Conservation (phyloP, 208 protist species). For the Leptomonas pyrrhocoris region DNA sequence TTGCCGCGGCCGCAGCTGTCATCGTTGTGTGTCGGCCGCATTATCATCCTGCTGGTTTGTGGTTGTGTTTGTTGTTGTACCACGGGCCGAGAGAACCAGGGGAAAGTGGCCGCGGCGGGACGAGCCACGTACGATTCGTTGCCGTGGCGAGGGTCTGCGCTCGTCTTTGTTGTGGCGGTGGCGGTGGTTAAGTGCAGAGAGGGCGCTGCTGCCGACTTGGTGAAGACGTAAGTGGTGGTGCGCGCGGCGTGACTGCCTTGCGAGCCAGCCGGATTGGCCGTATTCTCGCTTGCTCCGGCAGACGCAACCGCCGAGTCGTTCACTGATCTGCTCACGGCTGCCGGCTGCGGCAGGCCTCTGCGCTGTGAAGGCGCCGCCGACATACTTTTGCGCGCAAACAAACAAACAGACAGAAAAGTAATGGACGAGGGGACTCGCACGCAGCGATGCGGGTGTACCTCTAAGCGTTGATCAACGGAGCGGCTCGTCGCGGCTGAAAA, state of each 20-base stretch:
- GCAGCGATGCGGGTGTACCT: neutral
- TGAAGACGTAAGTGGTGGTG: slow-evolving; percentile 1
- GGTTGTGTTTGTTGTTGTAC: no score
- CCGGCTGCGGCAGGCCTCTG: slow-evolving; percentile 1
- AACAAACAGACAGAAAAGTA: neutral
- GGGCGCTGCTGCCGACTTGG: neutral
- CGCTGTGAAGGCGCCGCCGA: slow-evolving; percentile 1
- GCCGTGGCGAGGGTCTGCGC: neutral
- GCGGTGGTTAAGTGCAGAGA: neutral
- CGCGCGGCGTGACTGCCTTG: neutral
- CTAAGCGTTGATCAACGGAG: no score
- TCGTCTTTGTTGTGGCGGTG: neutral
- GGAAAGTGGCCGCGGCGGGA: slow-evolving; percentile 3
- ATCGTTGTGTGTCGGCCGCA: neutral
- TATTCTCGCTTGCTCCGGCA: neutral
- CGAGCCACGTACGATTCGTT: neutral
- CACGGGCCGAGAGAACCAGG: slow-evolving; percentile 2
- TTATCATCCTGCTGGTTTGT: neutral
- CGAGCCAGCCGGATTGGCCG: no score
- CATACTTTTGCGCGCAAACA: neutral
- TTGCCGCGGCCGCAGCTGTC: neutral
- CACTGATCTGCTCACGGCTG: neutral
- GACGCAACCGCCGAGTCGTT: neutral
- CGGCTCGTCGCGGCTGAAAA: no score
- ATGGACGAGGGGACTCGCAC: neutral